Conservation (phyloP, 169 alveolate genomes). For the Plasmodium sp. region DNA sequence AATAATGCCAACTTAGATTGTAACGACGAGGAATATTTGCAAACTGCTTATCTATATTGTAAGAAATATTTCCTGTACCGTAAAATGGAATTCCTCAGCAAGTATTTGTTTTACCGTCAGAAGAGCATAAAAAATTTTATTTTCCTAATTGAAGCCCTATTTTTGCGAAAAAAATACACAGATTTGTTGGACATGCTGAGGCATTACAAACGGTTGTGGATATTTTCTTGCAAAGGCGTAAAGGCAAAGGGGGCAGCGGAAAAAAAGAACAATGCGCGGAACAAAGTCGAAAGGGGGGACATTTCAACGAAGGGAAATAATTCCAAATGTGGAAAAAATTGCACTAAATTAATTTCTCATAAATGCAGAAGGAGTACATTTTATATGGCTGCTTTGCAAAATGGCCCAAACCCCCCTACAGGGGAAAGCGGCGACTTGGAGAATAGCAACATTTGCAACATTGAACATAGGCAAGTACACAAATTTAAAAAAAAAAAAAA, state of each 20-base stretch:
- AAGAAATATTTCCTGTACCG: constrained; percentile 35
- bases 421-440: background rate
- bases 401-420: background rate
- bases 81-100: constrained; percentile 69
- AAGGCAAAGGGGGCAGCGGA: background rate
- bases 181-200: constrained; percentile 16
- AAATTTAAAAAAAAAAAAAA: background rate
- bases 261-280: background rate
- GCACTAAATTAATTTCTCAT: background rate
- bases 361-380: background rate
- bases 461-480: background rate
- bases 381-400: background rate
- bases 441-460: background rate
- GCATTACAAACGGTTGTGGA: constrained; percentile 13
- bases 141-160: constrained; percentile 51
- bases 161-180: constrained; percentile 28
- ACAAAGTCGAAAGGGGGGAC: background rate
- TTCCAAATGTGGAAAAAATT: background rate
- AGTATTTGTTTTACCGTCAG: constrained; percentile 14
- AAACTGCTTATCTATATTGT: constrained; percentile 24
- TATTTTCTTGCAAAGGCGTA: constrained; percentile 4
- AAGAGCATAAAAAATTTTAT: constrained; percentile 29
- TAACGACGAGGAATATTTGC: constrained; percentile 15
- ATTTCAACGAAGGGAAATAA: background rate
- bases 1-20: background rate